Conservation (phyloP, 2,329 filamentous ascomycete genomes). For the Colletotrichum cereale region DNA sequence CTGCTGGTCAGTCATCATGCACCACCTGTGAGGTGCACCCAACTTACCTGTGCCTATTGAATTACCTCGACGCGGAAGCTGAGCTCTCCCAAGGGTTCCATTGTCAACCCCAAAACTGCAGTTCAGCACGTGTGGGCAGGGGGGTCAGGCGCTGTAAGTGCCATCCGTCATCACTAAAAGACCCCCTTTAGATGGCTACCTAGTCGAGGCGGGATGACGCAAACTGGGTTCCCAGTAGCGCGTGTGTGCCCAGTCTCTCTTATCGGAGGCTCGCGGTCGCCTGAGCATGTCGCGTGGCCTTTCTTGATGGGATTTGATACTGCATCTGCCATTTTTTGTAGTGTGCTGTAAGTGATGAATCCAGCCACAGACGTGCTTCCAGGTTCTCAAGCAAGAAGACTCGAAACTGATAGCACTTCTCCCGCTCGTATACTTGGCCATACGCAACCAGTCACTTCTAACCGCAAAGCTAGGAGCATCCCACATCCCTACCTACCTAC, state of each 20-base stretch:
- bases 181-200: not conserved
- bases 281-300: conserved; percentile 17
- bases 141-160: not conserved
- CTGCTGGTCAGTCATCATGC: not conserved
- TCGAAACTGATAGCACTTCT: conserved; percentile 3
- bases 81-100: not conserved
- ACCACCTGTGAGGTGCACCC: not conserved
- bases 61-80: not conserved
- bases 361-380: not conserved
- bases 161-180: not conserved
- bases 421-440: not conserved
- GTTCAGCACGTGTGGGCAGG: conserved; percentile 24
- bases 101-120: conserved; percentile 12
- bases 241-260: not conserved
- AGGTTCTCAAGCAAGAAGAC: not conserved
- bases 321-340: conserved; percentile 16
- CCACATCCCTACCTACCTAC: not conserved
- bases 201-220: conserved; percentile 24
- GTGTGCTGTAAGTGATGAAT: not conserved
- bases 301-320: not conserved
- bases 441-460: not conserved
- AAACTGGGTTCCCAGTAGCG: conserved; percentile 3
- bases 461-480: not conserved
- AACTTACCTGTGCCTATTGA: too few relatives aligned
- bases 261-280: not conserved